Percentiles rank a stretch among this genome's conserved stretches.
phyloP scores from a whole-genome alignment of 306 rosid species.

The Cicer cuneatum region DNA sequence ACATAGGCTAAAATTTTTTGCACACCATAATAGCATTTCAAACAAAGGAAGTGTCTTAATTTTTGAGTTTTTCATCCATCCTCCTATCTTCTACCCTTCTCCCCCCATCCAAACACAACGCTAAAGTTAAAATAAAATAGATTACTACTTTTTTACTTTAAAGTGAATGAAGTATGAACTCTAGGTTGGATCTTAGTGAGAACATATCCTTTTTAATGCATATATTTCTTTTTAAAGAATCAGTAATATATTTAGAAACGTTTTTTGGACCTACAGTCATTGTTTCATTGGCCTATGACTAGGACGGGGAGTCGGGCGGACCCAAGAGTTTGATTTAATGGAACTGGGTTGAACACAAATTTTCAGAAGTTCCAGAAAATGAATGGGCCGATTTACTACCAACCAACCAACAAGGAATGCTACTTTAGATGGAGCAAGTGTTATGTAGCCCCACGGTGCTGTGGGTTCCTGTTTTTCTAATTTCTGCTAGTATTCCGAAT shows the following conservation, averaged over 20 bases:
- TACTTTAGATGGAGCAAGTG: slow-evolving; percentile 44
- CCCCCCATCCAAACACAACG: not conserved
- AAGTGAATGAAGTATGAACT: slow-evolving; percentile 2
- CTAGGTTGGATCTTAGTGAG: not conserved
- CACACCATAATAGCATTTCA: not conserved
- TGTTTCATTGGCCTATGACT: slow-evolving; percentile 1
- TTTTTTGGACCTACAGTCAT: not conserved
- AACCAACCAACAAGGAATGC: slow-evolving; percentile 44
- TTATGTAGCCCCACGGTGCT: slow-evolving; percentile 29
- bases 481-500: slow-evolving; percentile 24
- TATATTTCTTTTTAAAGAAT: not conserved
- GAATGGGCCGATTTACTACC: slow-evolving; percentile 37
- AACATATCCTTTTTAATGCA: not conserved
- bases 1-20: no score
- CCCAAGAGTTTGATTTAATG: slow-evolving; percentile 44
- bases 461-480: slow-evolving; percentile 26
- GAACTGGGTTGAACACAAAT: slow-evolving; percentile 38
- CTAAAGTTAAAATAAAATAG: not conserved
- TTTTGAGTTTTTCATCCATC: not conserved
- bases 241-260: not conserved
- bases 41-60: not conserved
- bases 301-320: slow-evolving; percentile 33
- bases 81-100: not conserved
- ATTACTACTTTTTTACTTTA: not conserved
- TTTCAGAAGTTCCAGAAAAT: slow-evolving; percentile 23